Base-by-base conservation (phyloP, 2,329 filamentous ascomycete species). In the Colletotrichum filicis region DNA sequence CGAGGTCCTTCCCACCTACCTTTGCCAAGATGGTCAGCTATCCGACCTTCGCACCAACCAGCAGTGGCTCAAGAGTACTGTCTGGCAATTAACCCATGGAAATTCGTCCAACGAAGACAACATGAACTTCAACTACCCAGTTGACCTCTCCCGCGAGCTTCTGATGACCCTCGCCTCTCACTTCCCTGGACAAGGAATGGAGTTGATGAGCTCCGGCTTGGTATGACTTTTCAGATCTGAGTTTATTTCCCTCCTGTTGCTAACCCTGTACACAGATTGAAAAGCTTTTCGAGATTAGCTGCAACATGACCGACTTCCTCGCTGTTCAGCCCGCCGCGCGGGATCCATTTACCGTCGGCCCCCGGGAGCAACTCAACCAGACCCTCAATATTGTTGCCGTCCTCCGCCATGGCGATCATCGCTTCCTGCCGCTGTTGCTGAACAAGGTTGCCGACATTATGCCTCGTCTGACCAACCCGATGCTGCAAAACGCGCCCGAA, bases 221-320 rank as follows among this genome's bases (percentile, higher is more conserved):
- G 93, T 94, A 84, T 81, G 91, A 85, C 28, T 7, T 14, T 6
- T 49, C 5, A 19, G 32, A 30, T 19, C 71, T 22, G 3, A n/a
- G 35, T 71, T 75, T 35, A 2, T 22, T 14, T 14, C 3, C 5
- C 32, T 32, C 14, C 49, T 11, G 4, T 49, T n/a, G 42, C 65
- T 71, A 28, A 68, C 37, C 6, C 30, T 11, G 5, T 11, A 1
- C 14, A 0, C 76, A 92, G 90, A 91, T 97, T 73, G 94, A 95
- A 79, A 96, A 96, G 79, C 84, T 97, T 14, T 90, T 97, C 77
- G 93, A 95, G 76, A 89, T 95, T 46, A 91, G 93, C 14, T 93
- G 89, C 80, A 91, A 92, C 19, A 86, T 97, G 74, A 92, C 89
- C 8, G 93, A 96, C 75, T 91, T 94, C 26, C 90, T 97, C 68